Evolutionary conservation across 192 early-diverging fungal genomes (phyloP).

Genomic region (Phlyctochytrium bullatum): DNA sequence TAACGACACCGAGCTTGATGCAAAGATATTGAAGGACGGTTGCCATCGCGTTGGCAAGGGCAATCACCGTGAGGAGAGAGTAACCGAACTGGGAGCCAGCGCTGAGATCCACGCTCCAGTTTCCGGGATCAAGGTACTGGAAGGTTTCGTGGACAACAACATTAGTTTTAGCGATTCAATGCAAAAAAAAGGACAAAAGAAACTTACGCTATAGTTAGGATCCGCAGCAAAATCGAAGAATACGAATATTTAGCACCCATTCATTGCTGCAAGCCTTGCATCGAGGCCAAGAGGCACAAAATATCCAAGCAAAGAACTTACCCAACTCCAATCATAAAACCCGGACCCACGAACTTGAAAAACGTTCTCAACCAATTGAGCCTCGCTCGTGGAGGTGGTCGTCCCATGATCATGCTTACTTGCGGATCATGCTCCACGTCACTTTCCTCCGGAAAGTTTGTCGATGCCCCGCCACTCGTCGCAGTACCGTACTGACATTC

Average conservation of each 20-base stretch:
- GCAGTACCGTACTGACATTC: too few species aligned
- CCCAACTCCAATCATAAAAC: background rate
- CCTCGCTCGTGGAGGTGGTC: too few species aligned
- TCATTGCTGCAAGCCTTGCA: background rate
- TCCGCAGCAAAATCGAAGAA: too few species aligned
- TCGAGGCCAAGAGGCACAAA: background rate
- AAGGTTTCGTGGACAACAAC: too few species aligned
- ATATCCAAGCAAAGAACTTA: too few species aligned
- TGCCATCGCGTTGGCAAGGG: conserved; percentile 76
- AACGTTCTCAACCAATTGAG: background rate
- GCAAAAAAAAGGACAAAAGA: background rate
- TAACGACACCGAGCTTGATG: conserved; percentile 73
- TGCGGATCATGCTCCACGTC: too few species aligned
- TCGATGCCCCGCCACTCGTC: too few species aligned
- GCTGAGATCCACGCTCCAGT: conserved; percentile 78
- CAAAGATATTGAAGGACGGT: conserved; percentile 73
- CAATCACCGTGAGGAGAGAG: conserved; percentile 66
- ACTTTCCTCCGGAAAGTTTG: too few species aligned
- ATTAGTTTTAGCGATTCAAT: too few species aligned
- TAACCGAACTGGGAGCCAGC: conserved; percentile 78
- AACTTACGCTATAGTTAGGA: background rate
- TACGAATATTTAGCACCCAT: too few species aligned
- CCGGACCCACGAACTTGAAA: background rate
- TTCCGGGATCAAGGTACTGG: conserved; percentile 74
- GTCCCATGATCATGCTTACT: too few species aligned